Conservation (phyloP, 768 basidiomycete genomes). For the Mycena sanguinolenta region DNA sequence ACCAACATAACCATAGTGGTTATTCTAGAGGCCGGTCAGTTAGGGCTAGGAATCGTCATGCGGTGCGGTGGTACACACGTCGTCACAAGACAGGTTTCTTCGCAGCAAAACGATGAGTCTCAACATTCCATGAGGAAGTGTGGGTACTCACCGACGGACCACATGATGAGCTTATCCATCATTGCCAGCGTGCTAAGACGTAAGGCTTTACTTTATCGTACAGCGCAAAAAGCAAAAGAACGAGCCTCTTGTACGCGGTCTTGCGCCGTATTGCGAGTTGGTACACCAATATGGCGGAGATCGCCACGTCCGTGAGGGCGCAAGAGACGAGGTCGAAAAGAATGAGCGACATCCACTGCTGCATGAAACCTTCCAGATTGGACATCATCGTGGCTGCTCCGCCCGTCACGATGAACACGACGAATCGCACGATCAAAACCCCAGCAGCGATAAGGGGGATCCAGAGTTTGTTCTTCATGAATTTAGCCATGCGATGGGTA, state of each 20-base stretch:
- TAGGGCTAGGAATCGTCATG: neutral
- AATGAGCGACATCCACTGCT: slow-evolving; percentile 14
- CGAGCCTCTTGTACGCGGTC: slow-evolving; percentile 2
- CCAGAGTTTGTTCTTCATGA: slow-evolving; percentile 4
- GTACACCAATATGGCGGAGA: slow-evolving; percentile 15
- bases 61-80: neutral
- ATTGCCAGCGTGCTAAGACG: slow-evolving; percentile 4
- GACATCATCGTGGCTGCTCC: slow-evolving; percentile 7
- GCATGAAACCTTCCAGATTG: neutral
- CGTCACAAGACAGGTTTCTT: slow-evolving; percentile 25
- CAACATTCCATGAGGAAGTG: neutral
- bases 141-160: slow-evolving; percentile 12
- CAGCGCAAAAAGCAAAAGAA: neutral
- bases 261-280: neutral
- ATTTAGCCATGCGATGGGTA: slow-evolving; percentile 15
- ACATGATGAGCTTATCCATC: slow-evolving; percentile 25
- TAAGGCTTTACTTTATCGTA: no score
- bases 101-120: neutral
- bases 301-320: slow-evolving; percentile 16
- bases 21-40: neutral
- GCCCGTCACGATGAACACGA: slow-evolving; percentile 11
- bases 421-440: slow-evolving; percentile 1
- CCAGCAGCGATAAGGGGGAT: neutral
- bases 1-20: slow-evolving; percentile 15
- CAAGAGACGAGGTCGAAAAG: slow-evolving; percentile 15